A percentile compares a stretch with the other conserved stretches of the same genome.
phyloP scores from a whole-genome alignment of 805 yeast genomes.

The Clavispora vitiphila region DNA sequence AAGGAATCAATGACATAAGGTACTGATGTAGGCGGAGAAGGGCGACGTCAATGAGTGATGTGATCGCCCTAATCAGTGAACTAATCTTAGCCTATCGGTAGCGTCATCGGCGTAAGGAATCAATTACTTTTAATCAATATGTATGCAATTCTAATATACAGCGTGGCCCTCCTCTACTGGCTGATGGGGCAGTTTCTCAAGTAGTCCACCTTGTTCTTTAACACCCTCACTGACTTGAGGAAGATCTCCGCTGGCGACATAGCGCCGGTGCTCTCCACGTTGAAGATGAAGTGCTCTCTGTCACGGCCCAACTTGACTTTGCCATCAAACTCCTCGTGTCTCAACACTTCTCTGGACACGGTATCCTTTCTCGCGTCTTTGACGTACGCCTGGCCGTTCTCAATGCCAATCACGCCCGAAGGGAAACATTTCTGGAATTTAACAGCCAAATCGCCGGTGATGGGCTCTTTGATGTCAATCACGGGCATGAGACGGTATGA shows the following conservation, averaged over 20 bases:
- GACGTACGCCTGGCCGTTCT: constrained; percentile 67
- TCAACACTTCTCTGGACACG: constrained; percentile 90
- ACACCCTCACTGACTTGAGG: constrained; percentile 79
- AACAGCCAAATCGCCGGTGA: constrained; percentile 68
- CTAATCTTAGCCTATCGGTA: too few species aligned
- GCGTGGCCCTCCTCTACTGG: constrained; percentile 26
- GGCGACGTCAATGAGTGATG: too few species aligned
- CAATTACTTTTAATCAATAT: too few species aligned
- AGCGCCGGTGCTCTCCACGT: constrained; percentile 93
- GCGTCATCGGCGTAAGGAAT: too few species aligned
- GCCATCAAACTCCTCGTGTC: constrained; percentile 87
- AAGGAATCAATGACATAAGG: too few species aligned
- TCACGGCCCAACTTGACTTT: constrained; percentile 87
- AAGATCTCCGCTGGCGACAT: constrained; percentile 96
- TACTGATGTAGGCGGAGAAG: too few species aligned
- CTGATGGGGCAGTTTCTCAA: constrained; percentile 75
- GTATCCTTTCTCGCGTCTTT: constrained; percentile 92
- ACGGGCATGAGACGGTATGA: constrained; percentile 90
- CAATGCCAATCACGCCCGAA: constrained; percentile 80
- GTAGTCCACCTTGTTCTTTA: constrained; percentile 80
- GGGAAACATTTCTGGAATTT: constrained; percentile 90
- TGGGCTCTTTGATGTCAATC: constrained; percentile 70
- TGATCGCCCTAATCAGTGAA: too few species aligned
- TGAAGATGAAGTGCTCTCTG: constrained; percentile 90
- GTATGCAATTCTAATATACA: constrained; percentile 4